Percentiles rank a stretch among this genome's conserved stretches.
These are phyloP conservation scores for Gillenia trifoliata DNA, from an alignment of 306 rosid species.

Conservation along the genomic window DNA sequence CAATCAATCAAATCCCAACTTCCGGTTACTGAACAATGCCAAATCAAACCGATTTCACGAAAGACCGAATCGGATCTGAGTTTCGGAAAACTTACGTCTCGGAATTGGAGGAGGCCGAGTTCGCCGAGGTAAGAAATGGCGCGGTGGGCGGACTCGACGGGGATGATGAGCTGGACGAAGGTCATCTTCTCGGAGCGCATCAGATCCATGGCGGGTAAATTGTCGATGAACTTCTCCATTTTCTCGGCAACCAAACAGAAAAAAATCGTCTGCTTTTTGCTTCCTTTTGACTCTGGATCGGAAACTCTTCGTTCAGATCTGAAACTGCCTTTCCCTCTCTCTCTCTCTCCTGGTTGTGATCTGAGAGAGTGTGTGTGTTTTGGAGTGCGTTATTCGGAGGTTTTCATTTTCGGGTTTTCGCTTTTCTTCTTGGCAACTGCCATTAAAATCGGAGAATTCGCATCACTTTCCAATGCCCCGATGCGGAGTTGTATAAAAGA, in stretches of 20 bases:
- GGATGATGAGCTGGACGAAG: constrained; percentile 91
- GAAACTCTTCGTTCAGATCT: constrained; percentile 36
- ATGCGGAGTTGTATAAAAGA: not conserved
- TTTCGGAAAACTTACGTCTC: constrained; percentile 57
- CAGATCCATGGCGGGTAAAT: constrained; percentile 89
- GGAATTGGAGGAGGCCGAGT: constrained; percentile 91
- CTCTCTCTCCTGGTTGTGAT: not conserved
- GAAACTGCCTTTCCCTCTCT: constrained; percentile 14
- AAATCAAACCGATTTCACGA: constrained; percentile 6
- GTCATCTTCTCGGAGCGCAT: constrained; percentile 99
- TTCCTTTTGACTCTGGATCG: not conserved
- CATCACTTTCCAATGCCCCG: constrained; percentile 1
- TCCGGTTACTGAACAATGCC: not conserved
- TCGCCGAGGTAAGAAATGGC: constrained; percentile 89
- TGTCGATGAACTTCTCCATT: constrained; percentile 73
- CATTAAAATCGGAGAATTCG: constrained; percentile 32
- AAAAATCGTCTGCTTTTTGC: not conserved
- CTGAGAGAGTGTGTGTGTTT: constrained; percentile 16
- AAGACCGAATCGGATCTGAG: constrained; percentile 29
- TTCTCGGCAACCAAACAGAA: constrained; percentile 46
- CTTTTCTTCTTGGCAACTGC: constrained; percentile 34
- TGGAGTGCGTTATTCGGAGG: constrained; percentile 25
- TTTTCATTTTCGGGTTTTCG: constrained; percentile 6
- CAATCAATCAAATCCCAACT: not conserved
- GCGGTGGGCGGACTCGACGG: constrained; percentile 91